Evolutionary conservation across 2,329 filamentous ascomycete species (phyloP).

Genomic region (Cytospora schulzeri): DNA sequence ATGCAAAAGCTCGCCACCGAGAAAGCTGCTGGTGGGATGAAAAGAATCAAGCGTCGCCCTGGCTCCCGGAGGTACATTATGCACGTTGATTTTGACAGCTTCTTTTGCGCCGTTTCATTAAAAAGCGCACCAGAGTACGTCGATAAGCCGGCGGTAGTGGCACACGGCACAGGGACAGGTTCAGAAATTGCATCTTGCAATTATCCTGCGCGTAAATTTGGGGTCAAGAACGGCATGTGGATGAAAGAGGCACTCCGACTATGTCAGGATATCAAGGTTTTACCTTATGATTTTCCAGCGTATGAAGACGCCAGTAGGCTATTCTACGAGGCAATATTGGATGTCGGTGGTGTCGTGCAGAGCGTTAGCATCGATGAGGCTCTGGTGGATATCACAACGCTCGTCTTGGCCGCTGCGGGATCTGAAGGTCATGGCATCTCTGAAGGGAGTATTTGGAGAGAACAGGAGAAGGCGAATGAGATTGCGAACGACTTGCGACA

Average conservation of each 20-base stretch:
- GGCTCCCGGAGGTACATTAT: conserved; percentile 80
- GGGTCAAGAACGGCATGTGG: conserved; percentile 99
- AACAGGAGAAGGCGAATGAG: conserved; percentile 76
- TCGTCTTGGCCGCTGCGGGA: conserved; percentile 66
- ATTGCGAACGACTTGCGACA: conserved; percentile 70
- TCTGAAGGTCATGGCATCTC: conserved; percentile 66
- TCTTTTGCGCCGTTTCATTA: conserved; percentile 90
- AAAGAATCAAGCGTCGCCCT: conserved; percentile 53
- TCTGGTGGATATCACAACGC: conserved; percentile 76
- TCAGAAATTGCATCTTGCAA: conserved; percentile 99
- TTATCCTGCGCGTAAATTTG: conserved; percentile 82
- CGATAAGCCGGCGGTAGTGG: conserved; percentile 83
- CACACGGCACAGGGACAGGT: conserved; percentile 80
- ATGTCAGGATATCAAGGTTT: conserved; percentile 81
- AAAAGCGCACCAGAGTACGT: conserved; percentile 74
- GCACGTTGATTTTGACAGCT: conserved; percentile 97
- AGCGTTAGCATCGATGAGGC: conserved; percentile 98
- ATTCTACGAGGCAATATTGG: conserved; percentile 85
- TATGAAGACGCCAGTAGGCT: conserved; percentile 88
- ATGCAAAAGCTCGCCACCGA: conserved; percentile 81
- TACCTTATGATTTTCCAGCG: conserved; percentile 94
- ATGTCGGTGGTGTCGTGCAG: conserved; percentile 80
- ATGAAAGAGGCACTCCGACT: conserved; percentile 87
- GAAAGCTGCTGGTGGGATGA: conserved; percentile 49
- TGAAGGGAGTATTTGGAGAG: conserved; percentile 72